Evolutionary conservation across 1,284 basidiomycete species (phyloP), one percentile per base, ranked within the genome.

Genomic region (Bjerkandera adusta): DNA sequence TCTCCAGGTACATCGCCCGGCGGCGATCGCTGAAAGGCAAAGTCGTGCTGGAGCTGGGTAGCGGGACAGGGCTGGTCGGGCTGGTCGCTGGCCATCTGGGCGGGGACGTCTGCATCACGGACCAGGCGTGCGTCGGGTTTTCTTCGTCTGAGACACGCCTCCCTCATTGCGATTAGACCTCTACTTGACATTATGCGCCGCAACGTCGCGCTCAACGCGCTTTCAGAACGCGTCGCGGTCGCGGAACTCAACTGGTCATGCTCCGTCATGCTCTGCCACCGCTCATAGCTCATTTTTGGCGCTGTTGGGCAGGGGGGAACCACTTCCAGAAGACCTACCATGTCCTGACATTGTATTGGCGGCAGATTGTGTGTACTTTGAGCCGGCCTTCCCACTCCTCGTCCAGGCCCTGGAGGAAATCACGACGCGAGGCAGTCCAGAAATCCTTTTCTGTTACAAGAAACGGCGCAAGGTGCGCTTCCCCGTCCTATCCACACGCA

Each of bases 361-460:
- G 1, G 92, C 92, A 1, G 94, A 97, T 62, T 97, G 94, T 59
- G 92, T 97, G 4, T 97, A 97, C 68, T 92, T 92, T 56, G 94
- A 97, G 68, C 89, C 90, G n/a, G 87, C 92, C 0, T 97, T 97
- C 59, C 87, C 92, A 2, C 76, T 95, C 12, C 78, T 97, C 1
- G 87, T 95, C 1, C 67, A 85, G 54, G 96, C 93, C 0, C 73
- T 97, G 41, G 74, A 70, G 27, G 79, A 85, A 34, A 76, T 97
- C 15, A 70, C 67, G 63, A 1, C 46, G 60, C 15, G 64, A 62
- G 32, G 65, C 43, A 65, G 68, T 18, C 81, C 84, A 5, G 85
- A 92, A 51, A 77, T 93, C 47, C 65, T 92, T 20, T 96, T 97
- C 64, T 95, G 92, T 65, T 96, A 93, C 69, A 94, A 95, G 69